These are phyloP conservation scores for Oxyria digyna DNA, from an alignment of 148 eudicot species.

Conservation along the genomic window DNA sequence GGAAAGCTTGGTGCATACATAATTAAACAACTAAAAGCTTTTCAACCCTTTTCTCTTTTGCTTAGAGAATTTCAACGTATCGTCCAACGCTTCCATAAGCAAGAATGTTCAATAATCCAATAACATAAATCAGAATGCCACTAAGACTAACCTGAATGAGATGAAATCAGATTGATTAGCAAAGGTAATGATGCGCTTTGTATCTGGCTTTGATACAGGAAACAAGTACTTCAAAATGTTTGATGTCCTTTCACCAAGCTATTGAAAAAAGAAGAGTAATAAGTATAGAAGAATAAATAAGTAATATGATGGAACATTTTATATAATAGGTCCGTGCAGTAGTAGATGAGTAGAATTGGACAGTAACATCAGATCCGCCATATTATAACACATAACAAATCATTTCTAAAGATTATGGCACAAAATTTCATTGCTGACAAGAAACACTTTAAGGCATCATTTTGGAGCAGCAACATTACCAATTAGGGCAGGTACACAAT, in stretches of 20 bases:
- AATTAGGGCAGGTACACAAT: background rate
- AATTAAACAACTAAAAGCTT: background rate
- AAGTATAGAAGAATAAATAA: background rate
- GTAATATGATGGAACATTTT: background rate
- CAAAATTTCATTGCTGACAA: background rate
- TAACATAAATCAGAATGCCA: background rate
- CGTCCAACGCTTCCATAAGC: background rate
- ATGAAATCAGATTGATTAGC: conserved; percentile 87
- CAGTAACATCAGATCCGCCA: background rate
- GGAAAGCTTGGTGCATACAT: no score
- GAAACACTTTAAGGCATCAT: background rate
- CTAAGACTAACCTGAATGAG: conserved; percentile 75
- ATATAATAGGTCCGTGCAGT: background rate
- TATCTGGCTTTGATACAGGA: conserved; percentile 96
- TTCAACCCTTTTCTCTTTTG: background rate
- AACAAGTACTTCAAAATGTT: conserved; percentile 81
- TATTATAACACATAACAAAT: background rate
- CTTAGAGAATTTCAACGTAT: background rate
- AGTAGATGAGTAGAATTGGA: background rate
- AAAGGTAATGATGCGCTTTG: conserved; percentile 80
- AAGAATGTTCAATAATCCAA: background rate
- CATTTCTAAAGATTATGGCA: background rate
- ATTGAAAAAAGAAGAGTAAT: conserved; percentile 8
- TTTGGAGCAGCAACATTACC: background rate
- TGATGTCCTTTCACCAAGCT: conserved; percentile 83